Conservation (phyloP, 495 filamentous ascomycete species). For the Xylaria scruposa region DNA sequence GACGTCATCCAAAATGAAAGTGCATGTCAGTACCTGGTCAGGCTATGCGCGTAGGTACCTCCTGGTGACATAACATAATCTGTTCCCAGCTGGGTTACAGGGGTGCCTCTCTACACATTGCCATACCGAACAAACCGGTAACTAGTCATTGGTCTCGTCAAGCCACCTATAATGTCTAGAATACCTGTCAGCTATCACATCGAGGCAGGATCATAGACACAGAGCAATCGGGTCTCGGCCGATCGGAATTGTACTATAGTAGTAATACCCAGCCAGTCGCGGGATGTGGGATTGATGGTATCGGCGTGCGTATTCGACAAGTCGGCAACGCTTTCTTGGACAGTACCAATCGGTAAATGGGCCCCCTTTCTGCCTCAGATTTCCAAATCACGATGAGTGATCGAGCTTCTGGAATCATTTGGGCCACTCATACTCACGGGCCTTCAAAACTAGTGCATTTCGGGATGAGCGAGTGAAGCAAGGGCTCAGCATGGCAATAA, state of each 20-base stretch:
- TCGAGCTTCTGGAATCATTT: conserved; percentile 23
- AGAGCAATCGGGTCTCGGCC: neutral
- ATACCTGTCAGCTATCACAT: neutral
- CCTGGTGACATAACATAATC: conserved; percentile 1
- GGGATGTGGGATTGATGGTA: neutral
- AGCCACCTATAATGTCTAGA: neutral
- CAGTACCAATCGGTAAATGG: neutral
- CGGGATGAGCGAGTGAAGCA: conserved; percentile 16
- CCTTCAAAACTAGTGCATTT: conserved; percentile 11
- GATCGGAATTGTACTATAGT: neutral
- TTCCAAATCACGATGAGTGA: conserved; percentile 20
- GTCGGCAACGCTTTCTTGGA: neutral
- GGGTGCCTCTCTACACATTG: neutral
- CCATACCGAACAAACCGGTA: conserved; percentile 8
- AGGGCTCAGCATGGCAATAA: conserved; percentile 21
- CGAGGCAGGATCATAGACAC: neutral
- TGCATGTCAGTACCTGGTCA: neutral
- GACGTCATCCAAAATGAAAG: conserved; percentile 12
- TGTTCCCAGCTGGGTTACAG: neutral
- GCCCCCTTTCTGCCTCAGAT: neutral
- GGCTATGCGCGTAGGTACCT: neutral
- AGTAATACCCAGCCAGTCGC: conserved; percentile 1
- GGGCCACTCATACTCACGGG: conserved; percentile 2
- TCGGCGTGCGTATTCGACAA: neutral
- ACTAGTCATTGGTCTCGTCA: neutral